A percentile compares a stretch with the other conserved stretches of the same genome.
phyloP scores from a whole-genome alignment of 176 grass and related monocot species.

The Carex cristatella region DNA sequence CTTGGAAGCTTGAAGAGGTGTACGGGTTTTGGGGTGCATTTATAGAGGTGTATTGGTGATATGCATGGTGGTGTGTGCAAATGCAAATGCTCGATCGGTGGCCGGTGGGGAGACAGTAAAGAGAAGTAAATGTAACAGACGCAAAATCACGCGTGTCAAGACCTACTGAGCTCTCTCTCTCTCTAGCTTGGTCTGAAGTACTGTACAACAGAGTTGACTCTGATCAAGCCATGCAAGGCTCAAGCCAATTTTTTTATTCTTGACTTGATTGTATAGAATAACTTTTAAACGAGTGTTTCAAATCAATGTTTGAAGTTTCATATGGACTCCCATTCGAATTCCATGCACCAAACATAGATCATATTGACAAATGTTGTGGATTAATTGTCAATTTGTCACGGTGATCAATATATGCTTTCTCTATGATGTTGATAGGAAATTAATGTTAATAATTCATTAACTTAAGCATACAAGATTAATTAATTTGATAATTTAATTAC shows the following conservation, averaged over 20 bases:
- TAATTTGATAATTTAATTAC: too few species aligned
- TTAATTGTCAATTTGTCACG: too few species aligned
- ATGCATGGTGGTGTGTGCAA: not conserved
- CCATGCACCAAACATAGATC: too few species aligned
- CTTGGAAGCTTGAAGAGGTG: not conserved
- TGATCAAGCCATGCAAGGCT: not conserved
- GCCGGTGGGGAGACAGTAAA: not conserved
- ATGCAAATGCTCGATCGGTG: not conserved
- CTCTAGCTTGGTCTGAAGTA: not conserved
- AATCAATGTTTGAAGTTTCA: too few species aligned
- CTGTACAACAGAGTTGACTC: not conserved
- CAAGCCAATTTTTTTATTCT: not conserved
- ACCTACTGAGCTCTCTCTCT: not conserved
- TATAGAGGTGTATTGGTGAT: not conserved
- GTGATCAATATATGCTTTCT: too few species aligned
- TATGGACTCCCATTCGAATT: too few species aligned
- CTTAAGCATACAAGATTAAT: too few species aligned
- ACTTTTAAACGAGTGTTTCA: too few species aligned
- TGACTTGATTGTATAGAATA: too few species aligned
- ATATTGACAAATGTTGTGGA: too few species aligned
- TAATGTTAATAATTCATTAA: too few species aligned
- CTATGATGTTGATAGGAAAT: too few species aligned
- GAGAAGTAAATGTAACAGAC: slow-evolving; percentile 10
- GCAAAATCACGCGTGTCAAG: slow-evolving; percentile 11
- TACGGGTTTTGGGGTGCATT: not conserved